A percentile compares a stretch with the other conserved stretches of the same genome.
Conservation (phyloP, 129 eudicot genomes). For the Calendula officinalis region DNA sequence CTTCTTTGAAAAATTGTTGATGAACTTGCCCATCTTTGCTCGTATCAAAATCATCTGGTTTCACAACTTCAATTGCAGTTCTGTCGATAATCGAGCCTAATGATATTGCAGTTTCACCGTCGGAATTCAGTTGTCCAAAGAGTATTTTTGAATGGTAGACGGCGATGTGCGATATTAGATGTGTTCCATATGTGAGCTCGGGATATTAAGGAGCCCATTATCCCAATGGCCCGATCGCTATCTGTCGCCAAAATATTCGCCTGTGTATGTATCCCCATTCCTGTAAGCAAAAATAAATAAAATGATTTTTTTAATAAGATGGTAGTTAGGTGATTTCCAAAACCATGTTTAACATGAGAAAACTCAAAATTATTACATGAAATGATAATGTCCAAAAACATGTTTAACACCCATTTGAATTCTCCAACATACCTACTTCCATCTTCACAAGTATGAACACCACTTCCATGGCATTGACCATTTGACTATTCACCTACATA, state of each 20-base stretch:
- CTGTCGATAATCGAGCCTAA: too few relatives aligned
- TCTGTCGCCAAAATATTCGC: slow-evolving; percentile 94
- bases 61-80: too few relatives aligned
- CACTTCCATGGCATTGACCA: slow-evolving; percentile 97
- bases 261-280: slow-evolving; percentile 89
- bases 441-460: slow-evolving; percentile 92
- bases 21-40: too few relatives aligned
- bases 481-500: slow-evolving; percentile 94
- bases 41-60: too few relatives aligned
- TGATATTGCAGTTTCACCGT: too few relatives aligned
- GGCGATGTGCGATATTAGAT: slow-evolving; percentile 74
- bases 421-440: slow-evolving; percentile 95
- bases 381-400: slow-evolving; percentile 93
- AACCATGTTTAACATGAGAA: not conserved
- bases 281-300: slow-evolving; percentile 28
- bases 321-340: too few relatives aligned
- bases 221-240: slow-evolving; percentile 92
- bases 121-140: too few relatives aligned
- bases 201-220: slow-evolving; percentile 76
- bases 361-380: slow-evolving; percentile 50
- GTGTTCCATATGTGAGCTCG: slow-evolving; percentile 66
- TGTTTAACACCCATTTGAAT: slow-evolving; percentile 94
- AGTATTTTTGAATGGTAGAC: slow-evolving; percentile 85
- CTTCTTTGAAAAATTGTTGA: too few relatives aligned
- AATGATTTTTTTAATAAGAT: too few relatives aligned